Evolutionary conservation across 768 basidiomycete genomes (phyloP), one percentile per base, ranked within the genome.

Genomic region (Suillus luteus): DNA sequence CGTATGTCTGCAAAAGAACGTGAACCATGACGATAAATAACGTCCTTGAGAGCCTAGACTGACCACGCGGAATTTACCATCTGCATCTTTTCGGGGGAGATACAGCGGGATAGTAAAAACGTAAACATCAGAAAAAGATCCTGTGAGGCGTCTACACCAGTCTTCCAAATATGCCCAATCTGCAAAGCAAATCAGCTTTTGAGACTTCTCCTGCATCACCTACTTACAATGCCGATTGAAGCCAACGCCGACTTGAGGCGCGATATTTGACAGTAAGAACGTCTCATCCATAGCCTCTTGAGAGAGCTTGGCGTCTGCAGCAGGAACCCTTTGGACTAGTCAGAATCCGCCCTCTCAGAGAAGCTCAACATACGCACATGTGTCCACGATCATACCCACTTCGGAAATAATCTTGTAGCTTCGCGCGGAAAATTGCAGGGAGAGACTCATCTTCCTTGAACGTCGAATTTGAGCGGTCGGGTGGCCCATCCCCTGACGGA

Each of bases 41-140:
- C 12, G 8, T 9, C 5, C 15, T 33, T 5, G 19, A 60, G 62
- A 41, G 41, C 59, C 60, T 37, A 48, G 3, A 85, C 93, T 77
- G 70, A 97, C 96, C 68, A 99, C 91, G 62, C 93, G 87, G 90
- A 91, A 98, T 78, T 96, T 99, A 11, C 96, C 95, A 71, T 99
- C 96, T 3, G 86, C 70, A 5, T 93, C 91, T 57, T 85, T 84
- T 57, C 85, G 87, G 1, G 97, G 97, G 2, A 98, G 85, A 78
- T 99, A 99, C n/a, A 99, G 81, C 0, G 97, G 97, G 19, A 99
- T 84, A 3, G 97, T 99, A 79, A 99, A 99, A 55, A 99, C 89
- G 76, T 96, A 99, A 58, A 99, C 97, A 71, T 99, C 95, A 48
- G 91, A 79, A 74, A 97, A 99, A 35, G 81, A 84, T n/a, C 80